Conservation (phyloP, 106 monocot genomes). For the Dioscorea dumetorum region DNA sequence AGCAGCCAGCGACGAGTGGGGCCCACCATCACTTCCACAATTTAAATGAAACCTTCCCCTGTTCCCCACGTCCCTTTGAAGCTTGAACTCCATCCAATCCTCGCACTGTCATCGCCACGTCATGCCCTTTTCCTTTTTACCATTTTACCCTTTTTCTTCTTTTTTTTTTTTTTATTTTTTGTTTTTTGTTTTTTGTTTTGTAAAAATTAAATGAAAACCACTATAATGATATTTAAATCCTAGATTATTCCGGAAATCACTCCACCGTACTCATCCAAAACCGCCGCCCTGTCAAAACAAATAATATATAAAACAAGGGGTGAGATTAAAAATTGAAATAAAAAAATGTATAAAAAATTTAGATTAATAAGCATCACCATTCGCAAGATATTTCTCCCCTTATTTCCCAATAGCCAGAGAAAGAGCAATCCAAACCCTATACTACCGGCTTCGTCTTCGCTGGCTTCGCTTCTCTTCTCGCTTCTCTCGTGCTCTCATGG, state of each 20-base stretch:
- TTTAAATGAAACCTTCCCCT: too few relatives aligned
- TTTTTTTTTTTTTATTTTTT: not conserved
- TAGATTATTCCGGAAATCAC: too few relatives aligned
- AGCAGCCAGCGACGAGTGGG: too few relatives aligned
- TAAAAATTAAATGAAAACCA: not conserved
- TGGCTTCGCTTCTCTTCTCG: not conserved
- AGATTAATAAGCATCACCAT: not conserved
- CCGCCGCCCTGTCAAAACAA: not conserved
- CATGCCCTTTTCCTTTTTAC: not conserved
- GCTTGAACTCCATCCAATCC: too few relatives aligned
- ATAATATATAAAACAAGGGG: not conserved
- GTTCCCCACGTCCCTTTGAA: too few relatives aligned
- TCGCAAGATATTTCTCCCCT: not conserved
- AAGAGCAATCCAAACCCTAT: too few relatives aligned
- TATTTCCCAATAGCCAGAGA: not conserved
- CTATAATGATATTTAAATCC: too few relatives aligned
- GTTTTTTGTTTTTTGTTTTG: not conserved
- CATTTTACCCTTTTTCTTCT: not conserved
- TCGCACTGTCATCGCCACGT: not conserved
- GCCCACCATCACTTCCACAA: too few relatives aligned
- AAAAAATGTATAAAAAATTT: not conserved
- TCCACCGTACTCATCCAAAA: not conserved
- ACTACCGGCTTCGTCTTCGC: too few relatives aligned
- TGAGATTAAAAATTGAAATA: not conserved
- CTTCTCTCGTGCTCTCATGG: not conserved